Conservation (phyloP, 176 grass and related monocot genomes). For the Tillandsia fasciculata region DNA sequence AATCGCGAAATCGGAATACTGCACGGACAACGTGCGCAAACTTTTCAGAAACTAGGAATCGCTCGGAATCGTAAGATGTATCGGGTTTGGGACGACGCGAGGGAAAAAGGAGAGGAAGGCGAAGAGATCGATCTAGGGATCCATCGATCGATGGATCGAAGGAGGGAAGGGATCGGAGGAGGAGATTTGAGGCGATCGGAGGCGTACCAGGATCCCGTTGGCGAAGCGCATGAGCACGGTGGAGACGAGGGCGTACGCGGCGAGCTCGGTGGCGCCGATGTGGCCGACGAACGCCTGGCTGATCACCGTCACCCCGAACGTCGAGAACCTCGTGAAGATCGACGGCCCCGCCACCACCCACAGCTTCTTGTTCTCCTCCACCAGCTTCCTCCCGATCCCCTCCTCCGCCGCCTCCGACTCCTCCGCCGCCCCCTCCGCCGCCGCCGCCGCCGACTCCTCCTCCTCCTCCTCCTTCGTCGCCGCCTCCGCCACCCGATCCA, state of each 20-base stretch:
- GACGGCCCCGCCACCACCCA: slow-evolving; percentile 71
- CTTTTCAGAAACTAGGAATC: too few species aligned
- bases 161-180: not conserved
- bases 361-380: slow-evolving; percentile 78
- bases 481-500: not conserved
- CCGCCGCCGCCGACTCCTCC: not conserved
- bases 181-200: not conserved
- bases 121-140: too few species aligned
- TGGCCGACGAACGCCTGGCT: slow-evolving; percentile 87
- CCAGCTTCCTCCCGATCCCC: slow-evolving; percentile 4
- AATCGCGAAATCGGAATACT: too few species aligned
- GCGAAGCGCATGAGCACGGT: slow-evolving; percentile 78
- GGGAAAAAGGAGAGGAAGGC: too few species aligned
- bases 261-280: slow-evolving; percentile 68
- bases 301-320: slow-evolving; percentile 80
- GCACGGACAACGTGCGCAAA: too few species aligned
- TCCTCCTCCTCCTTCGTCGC: not conserved
- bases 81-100: too few species aligned
- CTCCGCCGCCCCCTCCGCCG: not conserved
- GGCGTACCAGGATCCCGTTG: slow-evolving; percentile 52
- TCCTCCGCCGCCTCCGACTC: slow-evolving; percentile 3
- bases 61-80: too few species aligned
- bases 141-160: not conserved
- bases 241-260: slow-evolving; percentile 65
- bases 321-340: slow-evolving; percentile 72